Base-by-base conservation (phyloP, 257 asterid species). In the Linaria vulgaris region DNA sequence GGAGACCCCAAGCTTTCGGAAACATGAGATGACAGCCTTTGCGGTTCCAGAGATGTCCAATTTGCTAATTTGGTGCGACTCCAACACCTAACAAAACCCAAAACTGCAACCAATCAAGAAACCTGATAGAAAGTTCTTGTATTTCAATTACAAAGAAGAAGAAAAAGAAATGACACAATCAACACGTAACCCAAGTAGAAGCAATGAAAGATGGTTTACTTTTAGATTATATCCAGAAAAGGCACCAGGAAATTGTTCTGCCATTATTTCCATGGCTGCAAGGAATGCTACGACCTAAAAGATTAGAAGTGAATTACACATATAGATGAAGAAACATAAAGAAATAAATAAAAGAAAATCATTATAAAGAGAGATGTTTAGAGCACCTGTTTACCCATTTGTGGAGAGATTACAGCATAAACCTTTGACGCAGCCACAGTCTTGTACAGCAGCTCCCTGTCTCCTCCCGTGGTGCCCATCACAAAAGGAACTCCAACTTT, bases 361-460 rank as follows among this genome's bases (percentile, higher is more conserved):
- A n/a, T n/a, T n/a, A n/a, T n/a, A n/a, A n/a, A n/a, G n/a, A n/a
- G n/a, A n/a, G n/a, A n/a, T n/a, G n/a, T n/a, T n/a, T n/a, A n/a
- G n/a, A n/a, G n/a, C n/a, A 94, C 99, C 99, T 94, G 99, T 76
- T 94, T 94, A 63, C 99, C 99, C 99, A 92, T 92, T 81, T 92
- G 99, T n/a, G 99, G 99, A 39, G 99, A 92, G 81, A 92, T 92
- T 67, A 92, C 95, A 68, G 96, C 97, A 82, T 83, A 87, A 53
- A 70, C 72, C 47, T 81, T 83, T 6, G 99, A 83, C 63, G 82
- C 91, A 24, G 64, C 64, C n/a, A 87, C 95, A 44, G 95, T 85
- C 76, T 90, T 89, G 68, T 74, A 79, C 58, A 92, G 78, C 68
- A 61, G 83, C 55, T 92, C 94, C 81, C 99, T 89, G 68, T 92